Conservation (phyloP, 78 protist genomes). For the Tieghemostelium lacteum region DNA sequence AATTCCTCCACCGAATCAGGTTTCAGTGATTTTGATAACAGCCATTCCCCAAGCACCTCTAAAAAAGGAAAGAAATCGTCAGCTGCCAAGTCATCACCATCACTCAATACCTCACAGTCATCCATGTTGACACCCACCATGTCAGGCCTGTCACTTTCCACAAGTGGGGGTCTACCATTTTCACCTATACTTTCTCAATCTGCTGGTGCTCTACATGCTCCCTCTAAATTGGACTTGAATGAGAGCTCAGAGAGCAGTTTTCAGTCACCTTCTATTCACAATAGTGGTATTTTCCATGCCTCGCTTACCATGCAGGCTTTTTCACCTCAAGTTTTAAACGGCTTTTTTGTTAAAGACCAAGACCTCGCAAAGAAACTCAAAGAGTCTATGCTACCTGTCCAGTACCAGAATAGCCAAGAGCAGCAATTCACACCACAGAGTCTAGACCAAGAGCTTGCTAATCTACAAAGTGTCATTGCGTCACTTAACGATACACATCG, state of each 20-base stretch:
- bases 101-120: background rate
- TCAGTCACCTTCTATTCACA: too few species aligned
- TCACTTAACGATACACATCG: background rate
- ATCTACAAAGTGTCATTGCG: background rate
- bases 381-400: conserved; percentile 23
- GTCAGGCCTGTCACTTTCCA: background rate
- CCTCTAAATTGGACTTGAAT: background rate
- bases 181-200: background rate
- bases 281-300: too few species aligned
- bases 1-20: background rate
- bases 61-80: background rate
- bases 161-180: too few species aligned
- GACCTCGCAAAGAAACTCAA: conserved; percentile 34
- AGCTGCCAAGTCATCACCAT: background rate
- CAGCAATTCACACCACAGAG: too few species aligned
- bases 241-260: background rate
- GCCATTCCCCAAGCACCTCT: conserved; percentile 5
- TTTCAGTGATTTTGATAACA: background rate
- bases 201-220: background rate
- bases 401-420: background rate
- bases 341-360: background rate
- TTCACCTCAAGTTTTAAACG: background rate
- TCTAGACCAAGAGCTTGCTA: background rate
- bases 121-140: background rate
- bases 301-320: too few species aligned